phyloP scores from a whole-genome alignment of 1,139 yeast genomes.

The Sugiyamaella pinicola region DNA sequence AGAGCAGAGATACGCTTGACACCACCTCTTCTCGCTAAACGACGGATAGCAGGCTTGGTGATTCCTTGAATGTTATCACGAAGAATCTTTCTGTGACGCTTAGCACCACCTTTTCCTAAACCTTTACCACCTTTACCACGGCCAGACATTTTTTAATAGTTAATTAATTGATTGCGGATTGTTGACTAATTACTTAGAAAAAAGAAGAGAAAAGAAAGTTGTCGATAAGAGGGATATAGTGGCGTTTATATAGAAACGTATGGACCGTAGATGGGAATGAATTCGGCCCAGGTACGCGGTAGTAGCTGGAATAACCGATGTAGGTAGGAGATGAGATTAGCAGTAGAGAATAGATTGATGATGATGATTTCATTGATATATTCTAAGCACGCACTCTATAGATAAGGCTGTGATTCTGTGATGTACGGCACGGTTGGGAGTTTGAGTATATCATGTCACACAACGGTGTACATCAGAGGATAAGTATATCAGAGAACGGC shows the following conservation, averaged over 20 bases:
- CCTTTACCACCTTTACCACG: conserved; percentile 99
- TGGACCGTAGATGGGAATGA: too few species aligned
- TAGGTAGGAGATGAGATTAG: not conserved
- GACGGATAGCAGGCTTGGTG: conserved; percentile 99
- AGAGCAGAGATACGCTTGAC: conserved; percentile 99
- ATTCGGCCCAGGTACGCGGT: too few species aligned
- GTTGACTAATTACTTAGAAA: conserved; percentile 4
- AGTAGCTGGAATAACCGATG: too few species aligned
- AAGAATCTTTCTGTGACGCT: conserved; percentile 99
- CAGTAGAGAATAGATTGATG: too few species aligned
- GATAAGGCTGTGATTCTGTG: too few species aligned
- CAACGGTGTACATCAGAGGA: not conserved
- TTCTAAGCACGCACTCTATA: too few species aligned
- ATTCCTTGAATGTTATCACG: conserved; percentile 99
- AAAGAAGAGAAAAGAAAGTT: not conserved
- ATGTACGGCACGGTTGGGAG: too few species aligned
- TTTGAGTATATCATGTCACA: too few species aligned
- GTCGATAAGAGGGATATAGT: not conserved
- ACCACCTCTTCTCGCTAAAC: conserved; percentile 99
- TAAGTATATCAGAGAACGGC: not conserved
- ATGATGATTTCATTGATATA: too few species aligned
- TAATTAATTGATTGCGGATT: conserved; percentile 7
- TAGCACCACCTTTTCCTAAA: conserved; percentile 98
- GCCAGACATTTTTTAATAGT: conserved; percentile 74
- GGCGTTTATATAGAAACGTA: conserved; percentile 8